Base-by-base conservation (phyloP, 371 early-diverging fungal genomes). In the Nematocida sp. region DNA sequence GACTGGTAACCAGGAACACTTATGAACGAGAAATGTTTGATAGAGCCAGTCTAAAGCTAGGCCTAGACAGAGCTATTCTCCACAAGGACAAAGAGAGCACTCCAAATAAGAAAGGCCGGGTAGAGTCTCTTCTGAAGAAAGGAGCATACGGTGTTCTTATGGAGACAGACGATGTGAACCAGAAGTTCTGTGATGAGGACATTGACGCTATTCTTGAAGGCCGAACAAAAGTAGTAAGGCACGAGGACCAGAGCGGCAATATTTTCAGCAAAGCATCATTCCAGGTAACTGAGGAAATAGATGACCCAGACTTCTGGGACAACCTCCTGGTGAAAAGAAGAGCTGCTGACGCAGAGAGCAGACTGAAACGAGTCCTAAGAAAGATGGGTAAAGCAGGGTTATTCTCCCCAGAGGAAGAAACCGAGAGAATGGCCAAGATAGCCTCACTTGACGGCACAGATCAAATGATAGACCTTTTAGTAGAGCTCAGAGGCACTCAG, bases 291-390 rank as follows among this genome's bases (percentile, higher is more conserved):
- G 82, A 83, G 63, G 92, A 92, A 57, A 84, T 95, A 2, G 89
- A 95, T 64, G 95, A 95, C 81, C 94, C 95, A 1, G 86, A 91
- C 65, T 95, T 95, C 81, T 95, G 95, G 95, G 92, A 92, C 77
- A 93, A 92, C 81, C 88, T 92, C 84, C 91, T 93, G 1, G 57
- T 37, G 29, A 78, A 80, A 47, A 78, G 78, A 48, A 75, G 78
- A 41, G 70, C 53, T 40, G 81, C 78, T 48, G 81, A 81, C 40
- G 78, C 65, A 40, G 82, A 82, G 60, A 78, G 77, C 29, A 54
- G 78, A 45, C 64, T 82, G 29, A 77, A 75, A 57, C 60, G 80
- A 55, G 75, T 79, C 37, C 77, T 81, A 35, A 31, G 84, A 40
- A 78, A 77, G 37, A 53, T 84, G 53, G 63, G 78, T 21, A 74